These are phyloP conservation scores for Lactifluus pinguis DNA, from an alignment of 768 basidiomycete species.

Conservation along the genomic window DNA sequence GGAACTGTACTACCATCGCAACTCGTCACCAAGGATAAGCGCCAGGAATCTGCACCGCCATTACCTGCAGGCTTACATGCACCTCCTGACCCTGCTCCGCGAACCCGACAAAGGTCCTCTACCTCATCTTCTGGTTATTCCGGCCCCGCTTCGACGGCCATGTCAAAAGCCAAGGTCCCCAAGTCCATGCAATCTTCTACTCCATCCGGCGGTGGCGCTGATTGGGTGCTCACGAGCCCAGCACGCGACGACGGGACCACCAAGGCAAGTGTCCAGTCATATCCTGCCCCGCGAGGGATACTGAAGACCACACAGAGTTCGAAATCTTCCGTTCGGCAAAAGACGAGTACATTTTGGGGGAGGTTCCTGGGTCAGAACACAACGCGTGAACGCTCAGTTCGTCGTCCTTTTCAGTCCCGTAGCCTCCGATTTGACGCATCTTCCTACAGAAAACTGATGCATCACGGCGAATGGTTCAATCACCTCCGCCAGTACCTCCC, in stretches of 20 bases:
- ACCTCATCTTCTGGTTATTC: slow-evolving; percentile 28
- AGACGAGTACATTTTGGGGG: slow-evolving; percentile 73
- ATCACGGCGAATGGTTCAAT: slow-evolving; percentile 4
- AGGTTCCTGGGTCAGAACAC: slow-evolving; percentile 66
- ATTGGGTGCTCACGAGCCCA: slow-evolving; percentile 41
- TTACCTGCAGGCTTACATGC: slow-evolving; percentile 26
- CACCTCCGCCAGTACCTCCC: slow-evolving; percentile 23
- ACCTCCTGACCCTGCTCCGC: slow-evolving; percentile 12
- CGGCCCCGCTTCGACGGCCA: slow-evolving; percentile 25
- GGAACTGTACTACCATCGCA: slow-evolving; percentile 37
- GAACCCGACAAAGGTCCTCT: slow-evolving; percentile 35
- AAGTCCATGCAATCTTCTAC: slow-evolving; percentile 1
- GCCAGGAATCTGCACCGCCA: slow-evolving; percentile 37
- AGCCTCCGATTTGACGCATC: slow-evolving; percentile 7
- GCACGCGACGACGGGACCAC: slow-evolving; percentile 32
- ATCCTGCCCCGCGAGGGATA: slow-evolving; percentile 1
- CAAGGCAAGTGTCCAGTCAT: slow-evolving; percentile 37
- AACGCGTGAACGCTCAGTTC: slow-evolving; percentile 61
- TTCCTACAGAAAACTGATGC: slow-evolving; percentile 27
- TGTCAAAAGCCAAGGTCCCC: slow-evolving; percentile 21
- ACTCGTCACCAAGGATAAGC: slow-evolving; percentile 28
- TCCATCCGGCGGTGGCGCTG: slow-evolving; percentile 29
- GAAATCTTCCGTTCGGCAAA: slow-evolving; percentile 62
- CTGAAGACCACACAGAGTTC: slow-evolving; percentile 29
- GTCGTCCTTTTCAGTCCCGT: slow-evolving; percentile 22